Percentiles rank a stretch among this genome's conserved stretches.
These are phyloP conservation scores for Carex parvula DNA, from an alignment of 176 grass and related monocot species.

Conservation along the genomic window DNA sequence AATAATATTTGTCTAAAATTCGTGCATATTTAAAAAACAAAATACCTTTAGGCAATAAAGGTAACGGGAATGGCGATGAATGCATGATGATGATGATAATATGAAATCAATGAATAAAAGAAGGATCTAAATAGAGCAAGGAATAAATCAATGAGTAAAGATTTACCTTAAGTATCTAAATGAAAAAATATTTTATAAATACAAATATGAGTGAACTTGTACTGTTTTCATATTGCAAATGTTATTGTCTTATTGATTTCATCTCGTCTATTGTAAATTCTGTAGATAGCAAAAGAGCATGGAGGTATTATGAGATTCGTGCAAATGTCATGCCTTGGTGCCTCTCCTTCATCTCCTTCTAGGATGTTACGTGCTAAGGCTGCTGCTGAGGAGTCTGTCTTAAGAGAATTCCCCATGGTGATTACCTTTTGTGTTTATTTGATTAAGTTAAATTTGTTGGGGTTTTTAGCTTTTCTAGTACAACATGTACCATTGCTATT, in stretches of 20 bases:
- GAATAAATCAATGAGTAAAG: not conserved
- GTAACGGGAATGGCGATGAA: not conserved
- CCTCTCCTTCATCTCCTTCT: constrained; percentile 71
- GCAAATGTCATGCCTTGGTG: constrained; percentile 84
- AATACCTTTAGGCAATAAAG: not conserved
- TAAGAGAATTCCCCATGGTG: constrained; percentile 81
- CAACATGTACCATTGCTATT: not conserved
- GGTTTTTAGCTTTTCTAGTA: not conserved
- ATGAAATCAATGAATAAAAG: not conserved
- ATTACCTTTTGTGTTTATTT: constrained; percentile 19
- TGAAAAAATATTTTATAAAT: not conserved
- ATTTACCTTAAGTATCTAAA: not conserved
- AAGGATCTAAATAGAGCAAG: not conserved
- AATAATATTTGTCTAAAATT: not conserved
- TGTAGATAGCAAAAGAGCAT: constrained; percentile 88
- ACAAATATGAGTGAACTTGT: not conserved
- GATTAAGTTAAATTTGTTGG: not conserved
- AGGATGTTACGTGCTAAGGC: constrained; percentile 84
- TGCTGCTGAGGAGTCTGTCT: constrained; percentile 74
- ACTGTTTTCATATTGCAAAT: not conserved
- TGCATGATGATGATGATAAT: not conserved
- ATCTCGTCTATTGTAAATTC: constrained; percentile 27
- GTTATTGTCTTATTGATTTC: not conserved
- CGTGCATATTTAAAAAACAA: not conserved
- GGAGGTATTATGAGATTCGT: constrained; percentile 96